Evolutionary conservation across 306 rosid species (phyloP).

Genomic region (Cucurbita pepo): DNA sequence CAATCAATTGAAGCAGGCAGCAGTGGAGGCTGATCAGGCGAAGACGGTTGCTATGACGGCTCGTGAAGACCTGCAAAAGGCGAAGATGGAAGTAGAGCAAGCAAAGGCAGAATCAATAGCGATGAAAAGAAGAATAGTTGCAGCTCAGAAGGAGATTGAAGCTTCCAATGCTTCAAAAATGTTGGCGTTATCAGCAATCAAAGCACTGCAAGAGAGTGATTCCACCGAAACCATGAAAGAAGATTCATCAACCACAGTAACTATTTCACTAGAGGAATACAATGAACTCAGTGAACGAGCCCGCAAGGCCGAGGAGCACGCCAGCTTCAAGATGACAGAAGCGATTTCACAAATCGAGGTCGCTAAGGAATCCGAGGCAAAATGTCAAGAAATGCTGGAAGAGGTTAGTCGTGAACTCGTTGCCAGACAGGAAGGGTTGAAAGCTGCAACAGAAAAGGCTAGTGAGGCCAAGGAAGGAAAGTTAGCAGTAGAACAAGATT

Average conservation of each 20-base stretch:
- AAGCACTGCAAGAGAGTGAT: slow-evolving; percentile 83
- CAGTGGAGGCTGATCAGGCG: slow-evolving; percentile 67
- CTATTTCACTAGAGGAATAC: slow-evolving; percentile 82
- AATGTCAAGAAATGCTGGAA: slow-evolving; percentile 60
- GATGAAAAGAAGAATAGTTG: slow-evolving; percentile 65
- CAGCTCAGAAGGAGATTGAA: slow-evolving; percentile 86
- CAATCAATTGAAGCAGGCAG: slow-evolving; percentile 51
- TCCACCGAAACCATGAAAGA: slow-evolving; percentile 25
- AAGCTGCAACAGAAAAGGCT: slow-evolving; percentile 58
- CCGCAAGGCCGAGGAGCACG: slow-evolving; percentile 83
- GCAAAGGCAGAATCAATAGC: slow-evolving; percentile 79
- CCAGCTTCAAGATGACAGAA: slow-evolving; percentile 53
- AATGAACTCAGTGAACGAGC: slow-evolving; percentile 80
- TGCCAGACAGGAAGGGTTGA: slow-evolving; percentile 48
- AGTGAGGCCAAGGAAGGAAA: slow-evolving; percentile 89
- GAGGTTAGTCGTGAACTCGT: slow-evolving; percentile 62
- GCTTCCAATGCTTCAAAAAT: slow-evolving; percentile 84
- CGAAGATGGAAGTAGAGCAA: slow-evolving; percentile 65
- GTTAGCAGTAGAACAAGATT: slow-evolving; percentile 75
- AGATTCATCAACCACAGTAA: slow-evolving; percentile 43
- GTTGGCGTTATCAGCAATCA: slow-evolving; percentile 71
- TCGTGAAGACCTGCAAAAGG: slow-evolving; percentile 60
- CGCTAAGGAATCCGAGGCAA: slow-evolving; percentile 69
- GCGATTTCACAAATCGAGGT: slow-evolving; percentile 59
- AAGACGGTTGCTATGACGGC: slow-evolving; percentile 47